Conservation (phyloP, 2,329 filamentous ascomycete genomes). For the Diaporthe caulivora region DNA sequence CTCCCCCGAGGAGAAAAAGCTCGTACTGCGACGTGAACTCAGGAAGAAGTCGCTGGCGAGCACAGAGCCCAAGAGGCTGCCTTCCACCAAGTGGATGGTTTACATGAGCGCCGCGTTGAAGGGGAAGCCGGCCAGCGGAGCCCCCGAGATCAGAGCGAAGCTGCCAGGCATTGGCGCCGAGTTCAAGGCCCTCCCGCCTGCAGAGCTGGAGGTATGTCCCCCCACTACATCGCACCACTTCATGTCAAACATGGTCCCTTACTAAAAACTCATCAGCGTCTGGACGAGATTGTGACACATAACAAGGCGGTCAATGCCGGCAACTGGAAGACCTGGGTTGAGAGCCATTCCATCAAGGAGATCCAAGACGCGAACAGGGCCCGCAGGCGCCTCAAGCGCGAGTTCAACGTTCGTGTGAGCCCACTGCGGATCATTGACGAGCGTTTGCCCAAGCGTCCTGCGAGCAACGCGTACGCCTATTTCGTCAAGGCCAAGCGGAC, state of each 20-base stretch:
- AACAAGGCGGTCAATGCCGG: constrained; percentile 58
- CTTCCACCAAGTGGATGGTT: constrained; percentile 52
- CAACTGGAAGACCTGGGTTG: constrained; percentile 62
- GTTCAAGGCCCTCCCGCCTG: constrained; percentile 55
- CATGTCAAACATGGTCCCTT: background rate
- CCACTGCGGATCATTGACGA: constrained; percentile 56
- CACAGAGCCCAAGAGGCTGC: constrained; percentile 50
- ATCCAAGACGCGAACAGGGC: constrained; percentile 62
- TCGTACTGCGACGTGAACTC: constrained; percentile 50
- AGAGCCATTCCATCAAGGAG: constrained; percentile 53
- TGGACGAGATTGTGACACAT: constrained; percentile 49
- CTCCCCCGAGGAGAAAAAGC: constrained; percentile 54
- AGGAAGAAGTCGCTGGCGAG: constrained; percentile 57
- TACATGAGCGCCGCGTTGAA: constrained; percentile 51
- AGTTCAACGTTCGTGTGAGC: constrained; percentile 45
- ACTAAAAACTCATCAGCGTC: constrained; percentile 47
- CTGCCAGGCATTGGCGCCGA: constrained; percentile 47
- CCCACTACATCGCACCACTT: background rate
- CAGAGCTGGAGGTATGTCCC: constrained; percentile 59
- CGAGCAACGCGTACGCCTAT: constrained; percentile 48
- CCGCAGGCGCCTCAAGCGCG: constrained; percentile 56
- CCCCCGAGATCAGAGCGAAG: constrained; percentile 33
- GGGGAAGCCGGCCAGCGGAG: constrained; percentile 33
- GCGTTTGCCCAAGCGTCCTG: constrained; percentile 58
- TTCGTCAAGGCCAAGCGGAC: constrained; percentile 55